Conservation (phyloP, 2,329 filamentous ascomycete genomes). For the Pseudogymnoascus sp. region DNA sequence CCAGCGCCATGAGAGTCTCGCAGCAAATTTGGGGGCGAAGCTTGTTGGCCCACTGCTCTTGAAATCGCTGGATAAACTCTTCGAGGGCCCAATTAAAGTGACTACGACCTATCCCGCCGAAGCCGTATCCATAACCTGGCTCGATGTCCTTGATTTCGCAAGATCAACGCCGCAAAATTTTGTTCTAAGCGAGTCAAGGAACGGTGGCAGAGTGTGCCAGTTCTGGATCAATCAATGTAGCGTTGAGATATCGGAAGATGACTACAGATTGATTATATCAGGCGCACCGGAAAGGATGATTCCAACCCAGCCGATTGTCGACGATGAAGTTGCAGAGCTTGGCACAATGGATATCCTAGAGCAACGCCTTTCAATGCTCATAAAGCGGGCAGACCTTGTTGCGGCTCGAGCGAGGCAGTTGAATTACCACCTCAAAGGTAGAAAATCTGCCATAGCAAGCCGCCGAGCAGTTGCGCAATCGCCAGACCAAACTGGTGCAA, state of each 20-base stretch:
- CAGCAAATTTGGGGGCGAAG: slow-evolving; percentile 74
- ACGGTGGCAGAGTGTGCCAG: slow-evolving; percentile 65
- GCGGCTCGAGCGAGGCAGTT: slow-evolving; percentile 66
- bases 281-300: slow-evolving; percentile 77
- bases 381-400: slow-evolving; percentile 70
- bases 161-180: slow-evolving; percentile 74
- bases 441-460: slow-evolving; percentile 62
- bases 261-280: slow-evolving; percentile 75
- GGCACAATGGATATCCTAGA: slow-evolving; percentile 79
- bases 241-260: slow-evolving; percentile 80
- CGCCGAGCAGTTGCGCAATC: slow-evolving; percentile 39
- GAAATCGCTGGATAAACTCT: slow-evolving; percentile 77
- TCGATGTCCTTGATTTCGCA: slow-evolving; percentile 79
- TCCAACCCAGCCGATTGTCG: slow-evolving; percentile 69
- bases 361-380: slow-evolving; percentile 65
- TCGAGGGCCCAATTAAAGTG: slow-evolving; percentile 64
- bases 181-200: slow-evolving; percentile 57
- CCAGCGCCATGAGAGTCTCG: slow-evolving; percentile 77
- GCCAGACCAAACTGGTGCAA: slow-evolving; percentile 12
- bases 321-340: slow-evolving; percentile 79
- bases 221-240: slow-evolving; percentile 74
- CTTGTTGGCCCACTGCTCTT: slow-evolving; percentile 74
- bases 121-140: slow-evolving; percentile 62
- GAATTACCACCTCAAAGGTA: slow-evolving; percentile 69
- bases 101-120: slow-evolving; percentile 43